Evolutionary conservation across 139 green algal species (phyloP).

Genomic region (Chloropicon primus): DNA sequence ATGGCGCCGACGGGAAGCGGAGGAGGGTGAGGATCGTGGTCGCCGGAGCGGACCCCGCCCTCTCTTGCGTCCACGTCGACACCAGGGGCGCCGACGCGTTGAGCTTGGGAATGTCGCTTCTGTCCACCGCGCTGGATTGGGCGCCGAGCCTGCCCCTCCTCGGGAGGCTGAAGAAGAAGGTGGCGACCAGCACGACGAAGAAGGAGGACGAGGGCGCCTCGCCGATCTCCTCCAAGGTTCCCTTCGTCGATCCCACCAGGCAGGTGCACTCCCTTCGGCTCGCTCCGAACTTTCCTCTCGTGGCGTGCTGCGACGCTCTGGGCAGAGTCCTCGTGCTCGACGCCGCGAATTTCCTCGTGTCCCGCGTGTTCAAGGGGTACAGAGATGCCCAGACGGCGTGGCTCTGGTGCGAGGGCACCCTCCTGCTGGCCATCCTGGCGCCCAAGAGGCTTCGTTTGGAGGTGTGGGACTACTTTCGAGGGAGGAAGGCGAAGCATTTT

Average conservation of each 20-base stretch:
- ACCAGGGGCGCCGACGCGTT: neutral
- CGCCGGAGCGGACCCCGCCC: neutral
- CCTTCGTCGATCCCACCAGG: neutral
- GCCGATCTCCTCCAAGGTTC: neutral
- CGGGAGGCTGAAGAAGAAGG: neutral
- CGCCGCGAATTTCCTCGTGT: neutral
- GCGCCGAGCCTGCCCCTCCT: neutral
- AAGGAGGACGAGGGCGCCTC: neutral
- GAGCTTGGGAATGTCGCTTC: neutral
- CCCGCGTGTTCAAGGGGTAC: neutral
- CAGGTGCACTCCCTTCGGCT: neutral
- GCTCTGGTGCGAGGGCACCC: neutral
- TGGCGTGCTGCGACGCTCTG: neutral
- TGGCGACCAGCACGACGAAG: neutral
- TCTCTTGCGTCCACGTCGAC: neutral
- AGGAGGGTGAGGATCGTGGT: neutral
- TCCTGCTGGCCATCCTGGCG: neutral
- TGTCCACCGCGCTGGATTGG: neutral
- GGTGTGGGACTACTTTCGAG: neutral
- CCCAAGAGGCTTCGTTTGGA: neutral
- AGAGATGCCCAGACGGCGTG: neutral
- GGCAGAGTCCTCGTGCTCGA: neutral
- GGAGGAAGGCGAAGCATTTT: neutral
- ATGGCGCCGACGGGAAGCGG: neutral
- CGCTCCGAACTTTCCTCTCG: neutral